Base-by-base conservation (phyloP, 2,329 filamentous ascomycete species). In the Fusarium camptoceras region DNA sequence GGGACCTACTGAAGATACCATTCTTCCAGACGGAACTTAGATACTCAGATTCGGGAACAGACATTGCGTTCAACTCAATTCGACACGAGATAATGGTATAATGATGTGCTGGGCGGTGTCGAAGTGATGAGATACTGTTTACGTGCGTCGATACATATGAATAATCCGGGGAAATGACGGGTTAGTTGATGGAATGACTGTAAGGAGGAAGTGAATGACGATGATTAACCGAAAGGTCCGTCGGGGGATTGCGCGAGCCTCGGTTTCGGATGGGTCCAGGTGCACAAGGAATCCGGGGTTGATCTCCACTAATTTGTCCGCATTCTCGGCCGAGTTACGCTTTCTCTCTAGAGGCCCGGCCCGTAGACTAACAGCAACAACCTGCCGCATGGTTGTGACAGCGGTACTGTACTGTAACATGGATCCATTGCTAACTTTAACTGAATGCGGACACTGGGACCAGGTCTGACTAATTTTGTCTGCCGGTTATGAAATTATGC, bases 21-120 rank as follows among this genome's bases (percentile, higher is more conserved):
- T 97, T 92, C 73, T 87, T 90, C 94, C 94, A 98, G 74, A 94
- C 89, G 63, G 89, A 86, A 80, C 93, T 97, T 72, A 98, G 79
- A 76, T 94, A 97, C 66, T 92, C 86, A 55, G 89, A 90, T 73
- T 89, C 90, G 10, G 91, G 87, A 53, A 94, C 79, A 31, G 91
- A 81, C 92, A 94, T 94, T 46, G 42, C 25, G 25, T 43, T 27
- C 27, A 43, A 12, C n/a, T 28, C 14, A n/a, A 41, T 34, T 48
- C 25, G 34, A 4, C 31, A 66, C 50, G 25, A 16, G 22, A 11
- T 41, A 10, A 27, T 7, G 18, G 24, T 53, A 34, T 22, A 39
- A 20, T 48, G n/a, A 20, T 30, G 62, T 39, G 10, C 47, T 15
- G 39, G 42, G 24, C 4, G 8, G n/a, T 25, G 20, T 25, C 24